These are phyloP conservation scores for Royoungia palumana DNA, from an alignment of 768 basidiomycete species.

Conservation along the genomic window DNA sequence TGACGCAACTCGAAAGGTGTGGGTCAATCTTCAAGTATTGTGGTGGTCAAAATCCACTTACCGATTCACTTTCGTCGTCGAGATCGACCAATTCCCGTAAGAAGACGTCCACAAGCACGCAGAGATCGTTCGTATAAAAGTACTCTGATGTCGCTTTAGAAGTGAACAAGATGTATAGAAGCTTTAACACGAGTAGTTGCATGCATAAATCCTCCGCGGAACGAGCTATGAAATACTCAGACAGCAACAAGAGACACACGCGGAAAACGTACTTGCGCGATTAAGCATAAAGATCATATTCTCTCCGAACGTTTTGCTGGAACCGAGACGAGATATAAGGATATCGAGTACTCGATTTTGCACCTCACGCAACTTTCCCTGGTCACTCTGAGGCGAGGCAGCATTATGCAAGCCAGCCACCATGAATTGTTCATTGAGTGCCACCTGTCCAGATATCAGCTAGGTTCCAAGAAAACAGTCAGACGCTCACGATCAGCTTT, in stretches of 20 bases:
- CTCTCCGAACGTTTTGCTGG: constrained; percentile 94
- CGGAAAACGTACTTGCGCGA: constrained; percentile 69
- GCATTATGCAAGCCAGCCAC: constrained; percentile 60
- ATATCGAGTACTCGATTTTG: constrained; percentile 82
- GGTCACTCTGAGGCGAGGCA: constrained; percentile 20
- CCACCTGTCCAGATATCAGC: constrained; percentile 52
- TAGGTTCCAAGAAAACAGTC: neutral
- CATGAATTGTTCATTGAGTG: constrained; percentile 99
- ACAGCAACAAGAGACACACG: neutral
- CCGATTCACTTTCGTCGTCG: constrained; percentile 91
- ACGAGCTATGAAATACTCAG: constrained; percentile 51
- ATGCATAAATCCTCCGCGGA: constrained; percentile 91
- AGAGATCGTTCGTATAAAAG: constrained; percentile 96
- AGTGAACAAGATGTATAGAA: constrained; percentile 92
- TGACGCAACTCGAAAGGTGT: constrained; percentile 67
- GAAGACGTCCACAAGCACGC: constrained; percentile 96
- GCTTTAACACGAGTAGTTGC: constrained; percentile 90
- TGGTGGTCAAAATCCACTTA: constrained; percentile 37
- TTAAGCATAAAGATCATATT: constrained; percentile 99
- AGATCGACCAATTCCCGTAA: constrained; percentile 90
- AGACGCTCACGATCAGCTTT: constrained; percentile 74
- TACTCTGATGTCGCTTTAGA: constrained; percentile 91
- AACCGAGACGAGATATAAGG: constrained; percentile 76
- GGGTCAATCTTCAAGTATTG: constrained; percentile 3
- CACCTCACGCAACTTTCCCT: constrained; percentile 36